Conservation (phyloP, 495 filamentous ascomycete genomes). For the Letharia lupina region DNA sequence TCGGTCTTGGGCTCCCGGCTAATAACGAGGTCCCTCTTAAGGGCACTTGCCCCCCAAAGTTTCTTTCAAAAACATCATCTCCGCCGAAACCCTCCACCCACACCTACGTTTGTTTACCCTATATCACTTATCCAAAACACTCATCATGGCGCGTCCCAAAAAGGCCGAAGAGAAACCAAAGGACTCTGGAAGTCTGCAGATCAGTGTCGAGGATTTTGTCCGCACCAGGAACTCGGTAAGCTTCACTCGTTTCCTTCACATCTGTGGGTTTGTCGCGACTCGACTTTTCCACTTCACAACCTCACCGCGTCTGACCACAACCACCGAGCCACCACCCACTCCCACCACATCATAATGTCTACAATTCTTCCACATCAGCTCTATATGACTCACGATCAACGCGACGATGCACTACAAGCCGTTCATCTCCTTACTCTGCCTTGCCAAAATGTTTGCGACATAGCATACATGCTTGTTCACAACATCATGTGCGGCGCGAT, state of each 20-base stretch:
- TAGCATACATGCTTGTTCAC: constrained; percentile 7
- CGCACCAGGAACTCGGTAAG: constrained; percentile 59
- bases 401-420: constrained; percentile 14
- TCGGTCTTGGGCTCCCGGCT: constrained; percentile 1
- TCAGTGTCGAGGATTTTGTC: constrained; percentile 55
- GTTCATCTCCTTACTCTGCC: constrained; percentile 18
- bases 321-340: not conserved
- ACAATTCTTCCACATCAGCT: constrained; percentile 1
- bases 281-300: constrained; percentile 21
- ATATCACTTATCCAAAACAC: not conserved
- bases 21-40: constrained; percentile 11
- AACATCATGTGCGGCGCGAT: constrained; percentile 22
- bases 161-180: constrained; percentile 40
- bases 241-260: constrained; percentile 22
- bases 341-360: not conserved
- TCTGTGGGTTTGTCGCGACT: constrained; percentile 23
- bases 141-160: constrained; percentile 40
- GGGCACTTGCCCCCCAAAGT: constrained; percentile 11
- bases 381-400: constrained; percentile 17
- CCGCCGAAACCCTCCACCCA: constrained; percentile 7
- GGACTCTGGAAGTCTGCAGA: constrained; percentile 32
- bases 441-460: constrained; percentile 19
- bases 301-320: constrained; percentile 22
- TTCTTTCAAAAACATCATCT: constrained; percentile 11
- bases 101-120: constrained; percentile 7